phyloP scores from a whole-genome alignment of 164 flowering plant species.

The Echeveria elegans region DNA sequence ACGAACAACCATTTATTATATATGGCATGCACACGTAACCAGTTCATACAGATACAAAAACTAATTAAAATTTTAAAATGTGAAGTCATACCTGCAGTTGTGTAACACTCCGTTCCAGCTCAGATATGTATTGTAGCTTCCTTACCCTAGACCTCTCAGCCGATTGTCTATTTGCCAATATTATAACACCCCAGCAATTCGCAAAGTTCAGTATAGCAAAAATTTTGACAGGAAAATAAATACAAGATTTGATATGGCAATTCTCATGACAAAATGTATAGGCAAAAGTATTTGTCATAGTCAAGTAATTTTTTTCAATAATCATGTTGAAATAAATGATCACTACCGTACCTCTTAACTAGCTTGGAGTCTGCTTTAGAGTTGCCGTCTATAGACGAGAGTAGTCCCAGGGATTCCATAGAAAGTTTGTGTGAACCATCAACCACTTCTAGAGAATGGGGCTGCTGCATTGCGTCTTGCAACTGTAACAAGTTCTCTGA shows the following conservation, averaged over 20 bases:
- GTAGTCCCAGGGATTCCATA: neutral
- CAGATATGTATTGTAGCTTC: constrained; percentile 77
- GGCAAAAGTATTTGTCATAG: no score
- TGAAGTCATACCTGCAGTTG: constrained; percentile 41
- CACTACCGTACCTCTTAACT: constrained; percentile 84
- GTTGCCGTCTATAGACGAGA: constrained; percentile 19
- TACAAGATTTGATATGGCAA: no score
- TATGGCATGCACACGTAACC: no score
- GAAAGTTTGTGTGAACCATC: constrained; percentile 27
- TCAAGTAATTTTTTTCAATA: no score
- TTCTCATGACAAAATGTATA: no score
- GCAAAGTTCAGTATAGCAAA: neutral
- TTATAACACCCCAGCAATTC: constrained; percentile 24
- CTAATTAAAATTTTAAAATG: no score
- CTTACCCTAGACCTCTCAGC: constrained; percentile 86
- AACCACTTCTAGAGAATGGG: constrained; percentile 32
- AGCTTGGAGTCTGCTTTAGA: constrained; percentile 55
- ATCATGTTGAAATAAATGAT: neutral
- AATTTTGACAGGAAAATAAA: no score
- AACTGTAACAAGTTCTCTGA: constrained; percentile 8
- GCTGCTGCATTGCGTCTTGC: constrained; percentile 10
- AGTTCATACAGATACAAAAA: no score
- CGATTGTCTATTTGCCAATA: constrained; percentile 80
- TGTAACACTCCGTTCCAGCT: constrained; percentile 75
- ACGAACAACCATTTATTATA: no score